Base-by-base conservation (phyloP, 371 early-diverging fungal species). In the Coemansia sp. region DNA sequence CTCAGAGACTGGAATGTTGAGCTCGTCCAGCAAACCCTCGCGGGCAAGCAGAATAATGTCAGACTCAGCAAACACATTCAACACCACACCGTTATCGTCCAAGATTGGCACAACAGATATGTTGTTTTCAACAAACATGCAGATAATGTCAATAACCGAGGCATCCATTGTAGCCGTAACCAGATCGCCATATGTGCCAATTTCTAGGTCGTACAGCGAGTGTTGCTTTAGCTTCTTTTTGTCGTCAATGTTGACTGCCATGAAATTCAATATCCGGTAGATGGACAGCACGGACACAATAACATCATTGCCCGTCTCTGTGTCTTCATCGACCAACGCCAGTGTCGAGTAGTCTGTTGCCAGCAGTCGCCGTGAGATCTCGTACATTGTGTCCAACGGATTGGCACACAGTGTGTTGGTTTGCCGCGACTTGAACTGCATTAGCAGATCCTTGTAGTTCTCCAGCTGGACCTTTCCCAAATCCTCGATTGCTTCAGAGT, bases 61-160 rank as follows among this genome's bases (percentile, higher is more conserved):
- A 17, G 92, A 91, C 32, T 94, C 91, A 74, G 94, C 96, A 79
- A 94, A 96, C 46, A 96, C 96, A 73, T 98, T 95, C 39, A 97
- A 67, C 9, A 97, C 91, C 0, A 86, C 85, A 86, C 92, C 90
- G 59, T 92, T 80, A 24, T 91, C 88, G 82, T 96, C 96, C 2
- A 97, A 86, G 65, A 97, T 91, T 1, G 97, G 97, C 1, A 97
- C 89, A 2, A 95, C 91, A 3, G 96, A 95, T 26, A 97, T 90
- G 76, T 85, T 85, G 55, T 88, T 83, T 40, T 90, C 89, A 19
- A 94, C 91, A 86, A 97, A 94, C 82, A 88, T 86, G 71, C 92
- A 87, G 40, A 97, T 88, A 5, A 95, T 85, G 52, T 93, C 85
- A 67, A 96, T 92, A 2, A 96, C 90, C 3, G 92, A 90, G 2